phyloP scores from a whole-genome alignment of 2,329 filamentous ascomycete genomes.

The Cladophialophora chaetospira region DNA sequence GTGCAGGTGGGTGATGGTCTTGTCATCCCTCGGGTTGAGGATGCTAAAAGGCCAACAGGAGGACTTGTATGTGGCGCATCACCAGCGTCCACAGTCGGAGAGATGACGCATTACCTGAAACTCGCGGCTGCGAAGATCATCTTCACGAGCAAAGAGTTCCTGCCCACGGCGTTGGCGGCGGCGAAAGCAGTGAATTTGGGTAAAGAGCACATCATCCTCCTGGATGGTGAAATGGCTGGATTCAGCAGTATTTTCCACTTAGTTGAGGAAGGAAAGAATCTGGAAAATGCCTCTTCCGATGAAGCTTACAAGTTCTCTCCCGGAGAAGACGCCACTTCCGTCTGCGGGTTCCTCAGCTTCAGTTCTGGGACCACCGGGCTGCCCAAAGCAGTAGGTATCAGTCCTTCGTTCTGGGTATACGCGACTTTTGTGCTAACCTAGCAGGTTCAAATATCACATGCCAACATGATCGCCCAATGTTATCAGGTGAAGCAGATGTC shows the following conservation, averaged over 20 bases:
- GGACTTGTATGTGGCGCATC: conserved; percentile 63
- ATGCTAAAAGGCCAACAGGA: neutral
- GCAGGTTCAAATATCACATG: conserved; percentile 25
- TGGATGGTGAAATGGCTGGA: conserved; percentile 54
- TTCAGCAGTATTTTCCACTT: conserved; percentile 19
- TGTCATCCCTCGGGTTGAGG: neutral
- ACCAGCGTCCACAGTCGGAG: conserved; percentile 66
- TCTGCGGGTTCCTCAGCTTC: conserved; percentile 65
- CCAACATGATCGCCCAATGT: conserved; percentile 22
- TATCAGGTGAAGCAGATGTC: conserved; percentile 15
- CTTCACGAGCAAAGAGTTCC: conserved; percentile 56
- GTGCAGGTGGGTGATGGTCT: conserved; percentile 48
- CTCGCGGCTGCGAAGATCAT: conserved; percentile 59
- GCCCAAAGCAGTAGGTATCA: conserved; percentile 73
- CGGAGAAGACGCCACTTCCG: conserved; percentile 55
- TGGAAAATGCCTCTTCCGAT: conserved; percentile 47
- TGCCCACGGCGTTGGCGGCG: conserved; percentile 56
- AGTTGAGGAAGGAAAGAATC: conserved; percentile 36
- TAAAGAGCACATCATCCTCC: conserved; percentile 54
- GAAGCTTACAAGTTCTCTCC: conserved; percentile 50
- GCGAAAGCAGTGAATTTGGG: conserved; percentile 57
- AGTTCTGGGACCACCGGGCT: conserved; percentile 73
- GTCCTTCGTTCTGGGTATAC: conserved; percentile 23
- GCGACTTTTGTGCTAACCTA: neutral
- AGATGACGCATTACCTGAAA: conserved; percentile 65